Conservation (phyloP, 345 rosid species). For the Trapa incisa region DNA sequence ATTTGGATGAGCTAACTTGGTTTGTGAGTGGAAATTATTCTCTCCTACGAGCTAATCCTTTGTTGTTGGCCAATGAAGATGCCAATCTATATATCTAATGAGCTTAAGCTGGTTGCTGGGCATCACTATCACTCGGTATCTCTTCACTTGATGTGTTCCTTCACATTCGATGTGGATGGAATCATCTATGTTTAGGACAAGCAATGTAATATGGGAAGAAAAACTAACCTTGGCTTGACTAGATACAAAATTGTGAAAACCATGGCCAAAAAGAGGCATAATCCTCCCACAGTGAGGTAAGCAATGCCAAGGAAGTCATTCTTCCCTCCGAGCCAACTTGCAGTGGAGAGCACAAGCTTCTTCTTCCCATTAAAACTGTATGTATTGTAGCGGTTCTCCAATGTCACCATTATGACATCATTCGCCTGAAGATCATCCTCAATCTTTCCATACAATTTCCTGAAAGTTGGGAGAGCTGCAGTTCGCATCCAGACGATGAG, state of each 20-base stretch:
- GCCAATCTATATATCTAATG: neutral
- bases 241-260: constrained; percentile 72
- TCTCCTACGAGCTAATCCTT: too few relatives aligned
- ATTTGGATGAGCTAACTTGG: neutral
- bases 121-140: neutral
- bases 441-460: constrained; percentile 89
- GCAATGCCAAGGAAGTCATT: constrained; percentile 96
- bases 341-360: constrained; percentile 88
- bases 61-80: too few relatives aligned
- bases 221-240: constrained; percentile 74
- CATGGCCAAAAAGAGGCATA: constrained; percentile 77
- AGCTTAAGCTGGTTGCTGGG: neutral
- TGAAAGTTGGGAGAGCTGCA: constrained; percentile 95
- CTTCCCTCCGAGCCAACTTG: constrained; percentile 99
- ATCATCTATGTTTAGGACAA: neutral
- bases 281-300: constrained; percentile 77
- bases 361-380: constrained; percentile 92
- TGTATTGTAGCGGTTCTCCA: constrained; percentile 72
- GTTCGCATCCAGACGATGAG: constrained; percentile 99
- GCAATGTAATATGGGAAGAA: neutral
- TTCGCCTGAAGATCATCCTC: constrained; percentile 55
- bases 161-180: neutral
- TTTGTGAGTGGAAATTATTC: too few relatives aligned
- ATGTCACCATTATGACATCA: constrained; percentile 37
- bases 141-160: neutral